phyloP scores from a whole-genome alignment of 2,329 filamentous ascomycete species.

The Bretziella fagacearum region DNA sequence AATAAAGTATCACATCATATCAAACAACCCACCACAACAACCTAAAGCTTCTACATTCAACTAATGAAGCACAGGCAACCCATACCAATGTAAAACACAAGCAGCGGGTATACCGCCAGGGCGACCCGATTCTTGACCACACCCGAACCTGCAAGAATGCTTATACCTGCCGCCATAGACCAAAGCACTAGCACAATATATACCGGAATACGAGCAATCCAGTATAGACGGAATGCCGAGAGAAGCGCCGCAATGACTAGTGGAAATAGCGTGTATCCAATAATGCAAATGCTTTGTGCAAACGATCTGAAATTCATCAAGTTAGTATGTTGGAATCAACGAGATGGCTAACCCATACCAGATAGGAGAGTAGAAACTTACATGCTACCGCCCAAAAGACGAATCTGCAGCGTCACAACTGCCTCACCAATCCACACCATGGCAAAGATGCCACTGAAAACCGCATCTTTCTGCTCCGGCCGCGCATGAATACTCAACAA shows the following conservation, averaged over 20 bases:
- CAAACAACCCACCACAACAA: too few relatives aligned
- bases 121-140: conserved; percentile 89
- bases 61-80: conserved; percentile 96
- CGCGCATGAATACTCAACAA: conserved; percentile 71
- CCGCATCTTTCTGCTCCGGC: conserved; percentile 64
- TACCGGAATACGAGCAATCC: conserved; percentile 72
- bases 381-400: conserved; percentile 92
- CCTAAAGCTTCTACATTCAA: too few relatives aligned
- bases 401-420: conserved; percentile 95
- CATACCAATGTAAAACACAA: conserved; percentile 86
- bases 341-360: not conserved
- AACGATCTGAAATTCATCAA: conserved; percentile 60
- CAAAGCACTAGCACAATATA: conserved; percentile 78
- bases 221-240: conserved; percentile 63
- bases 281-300: conserved; percentile 93
- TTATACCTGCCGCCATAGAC: conserved; percentile 89
- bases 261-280: conserved; percentile 95
- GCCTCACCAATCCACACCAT: conserved; percentile 95
- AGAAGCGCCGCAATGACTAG: conserved; percentile 84
- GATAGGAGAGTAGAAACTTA: conserved; percentile 32
- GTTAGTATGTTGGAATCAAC: conserved; percentile 2
- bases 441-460: conserved; percentile 93
- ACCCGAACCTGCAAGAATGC: conserved; percentile 86
- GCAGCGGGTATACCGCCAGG: conserved; percentile 83
- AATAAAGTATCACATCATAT: too few relatives aligned